These are phyloP conservation scores for Biscogniauxia marginata DNA, from an alignment of 2,329 filamentous ascomycete genomes.

Conservation along the genomic window DNA sequence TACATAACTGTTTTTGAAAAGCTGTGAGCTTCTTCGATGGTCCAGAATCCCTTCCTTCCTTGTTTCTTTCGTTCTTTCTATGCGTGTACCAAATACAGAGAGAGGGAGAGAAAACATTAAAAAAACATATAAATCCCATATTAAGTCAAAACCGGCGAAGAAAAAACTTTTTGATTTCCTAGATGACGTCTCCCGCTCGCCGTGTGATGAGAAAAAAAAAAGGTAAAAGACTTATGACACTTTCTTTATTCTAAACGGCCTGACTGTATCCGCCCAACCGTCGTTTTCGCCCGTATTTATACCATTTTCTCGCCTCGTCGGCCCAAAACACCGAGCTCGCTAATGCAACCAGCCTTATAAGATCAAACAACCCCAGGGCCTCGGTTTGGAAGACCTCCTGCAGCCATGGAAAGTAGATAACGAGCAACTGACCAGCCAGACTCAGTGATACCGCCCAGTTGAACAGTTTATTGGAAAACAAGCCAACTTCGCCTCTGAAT, in stretches of 20 bases:
- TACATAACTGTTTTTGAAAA: no score
- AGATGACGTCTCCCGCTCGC: no score
- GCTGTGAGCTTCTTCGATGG: no score
- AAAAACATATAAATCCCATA: no score
- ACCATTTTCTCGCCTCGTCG: slow-evolving; percentile 86
- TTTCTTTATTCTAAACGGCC: slow-evolving; percentile 48
- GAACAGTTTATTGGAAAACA: slow-evolving; percentile 89
- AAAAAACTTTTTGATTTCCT: no score
- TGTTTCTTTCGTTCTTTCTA: no score
- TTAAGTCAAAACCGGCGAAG: no score
- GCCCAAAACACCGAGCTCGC: slow-evolving; percentile 94
- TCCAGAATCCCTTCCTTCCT: no score
- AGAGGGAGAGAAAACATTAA: no score
- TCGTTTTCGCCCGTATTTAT: slow-evolving; percentile 57
- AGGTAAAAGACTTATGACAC: not conserved
- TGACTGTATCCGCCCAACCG: slow-evolving; percentile 63
- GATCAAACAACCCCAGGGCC: slow-evolving; percentile 70
- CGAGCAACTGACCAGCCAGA: slow-evolving; percentile 79
- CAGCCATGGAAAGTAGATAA: slow-evolving; percentile 92
- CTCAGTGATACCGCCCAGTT: slow-evolving; percentile 92
- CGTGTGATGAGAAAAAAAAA: no score
- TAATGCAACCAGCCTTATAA: slow-evolving; percentile 69
- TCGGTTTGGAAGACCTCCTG: slow-evolving; percentile 97
- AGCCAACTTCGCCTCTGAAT: slow-evolving; percentile 76
- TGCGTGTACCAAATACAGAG: no score